Evolutionary conservation across 2,329 filamentous ascomycete species (phyloP).

Genomic region (Stachybotrys elegans): DNA sequence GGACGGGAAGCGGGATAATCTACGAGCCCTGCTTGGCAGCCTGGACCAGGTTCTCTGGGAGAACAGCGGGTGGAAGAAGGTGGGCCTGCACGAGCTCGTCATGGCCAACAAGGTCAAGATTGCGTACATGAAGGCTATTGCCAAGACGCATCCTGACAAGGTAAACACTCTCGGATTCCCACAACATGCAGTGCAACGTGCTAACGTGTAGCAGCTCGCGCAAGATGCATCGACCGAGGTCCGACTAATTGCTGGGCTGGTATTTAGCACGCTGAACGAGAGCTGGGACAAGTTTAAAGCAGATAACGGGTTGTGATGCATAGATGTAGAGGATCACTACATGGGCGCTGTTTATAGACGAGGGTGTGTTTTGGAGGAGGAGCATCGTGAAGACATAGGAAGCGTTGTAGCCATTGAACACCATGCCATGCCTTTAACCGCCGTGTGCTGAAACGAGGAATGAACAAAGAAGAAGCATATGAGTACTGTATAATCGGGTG

Average conservation of each 20-base stretch:
- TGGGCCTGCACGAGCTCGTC: slow-evolving; percentile 88
- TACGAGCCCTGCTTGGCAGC: slow-evolving; percentile 81
- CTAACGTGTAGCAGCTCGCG: slow-evolving; percentile 42
- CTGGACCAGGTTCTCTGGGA: slow-evolving; percentile 89
- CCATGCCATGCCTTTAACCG: slow-evolving; percentile 15
- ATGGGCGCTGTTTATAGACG: too few relatives aligned
- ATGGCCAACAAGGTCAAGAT: slow-evolving; percentile 95
- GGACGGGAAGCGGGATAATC: slow-evolving; percentile 86
- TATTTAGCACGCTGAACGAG: slow-evolving; percentile 66
- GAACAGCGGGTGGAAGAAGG: slow-evolving; percentile 91
- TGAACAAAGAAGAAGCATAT: too few relatives aligned
- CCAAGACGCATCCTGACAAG: slow-evolving; percentile 98
- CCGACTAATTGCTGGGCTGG: slow-evolving; percentile 58
- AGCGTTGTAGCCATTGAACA: slow-evolving; percentile 12
- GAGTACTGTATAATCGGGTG: too few relatives aligned
- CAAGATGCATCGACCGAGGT: slow-evolving; percentile 62
- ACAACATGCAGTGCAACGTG: too few relatives aligned
- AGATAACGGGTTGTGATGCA: slow-evolving; percentile 61
- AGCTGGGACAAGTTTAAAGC: slow-evolving; percentile 70
- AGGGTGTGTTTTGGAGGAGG: not conserved
- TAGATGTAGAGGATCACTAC: slow-evolving; percentile 8
- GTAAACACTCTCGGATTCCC: slow-evolving; percentile 45
- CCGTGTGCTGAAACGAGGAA: too few relatives aligned
- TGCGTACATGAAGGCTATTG: slow-evolving; percentile 98
- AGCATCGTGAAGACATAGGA: not conserved